Evolutionary conservation across 345 rosid species (phyloP), one percentile per base, ranked within the genome.

Genomic region (Populus ilicifolia): DNA sequence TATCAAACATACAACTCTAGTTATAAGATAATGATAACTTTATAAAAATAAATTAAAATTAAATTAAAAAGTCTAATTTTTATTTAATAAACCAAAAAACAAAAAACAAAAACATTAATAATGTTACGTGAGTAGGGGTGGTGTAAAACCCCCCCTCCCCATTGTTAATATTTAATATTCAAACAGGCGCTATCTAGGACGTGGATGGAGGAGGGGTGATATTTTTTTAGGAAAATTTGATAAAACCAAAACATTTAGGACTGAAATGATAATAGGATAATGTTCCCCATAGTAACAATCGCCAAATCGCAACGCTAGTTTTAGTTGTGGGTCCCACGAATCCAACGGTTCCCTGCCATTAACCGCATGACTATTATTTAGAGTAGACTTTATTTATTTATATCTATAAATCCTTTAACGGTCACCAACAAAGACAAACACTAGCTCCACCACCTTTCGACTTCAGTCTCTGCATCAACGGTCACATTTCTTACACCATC

Each of bases 331-430:
- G 59, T 18, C 59, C 9, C 23, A 52, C n/a, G 20, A 48, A 20
- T 52, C 59, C 8, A 52, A 52, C 59, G 59, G 59, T 20, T 7
- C 59, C 10, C 59, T 52, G 8, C 59, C 59, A 52, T 20, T 52
- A 18, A 6, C 0, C 3, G 59, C 59, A 21, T 52, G 59, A 20
- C 23, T 6, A 20, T 20, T 18, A 52, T 5, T 33, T 33, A 33
- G 59, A 52, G 9, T 18, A 52, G 59, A 52, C 46, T 63, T 25
- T 27, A 70, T 27, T 69, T 54, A 5, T 33, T 17, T 10, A 68
- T 38, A 38, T 59, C 69, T 13, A 77, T 69, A 17, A 5, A n/a
- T 50, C 29, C 59, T 27, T 44, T 56, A 87, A 87, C 90, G 90
- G 90, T 83, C 83, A 77, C 16, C 61, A n/a, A n/a, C 64, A 36